Evolutionary conservation across 2,329 filamentous ascomycete species (phyloP), one percentile per base, ranked within the genome.

Genomic region (Aspergillus ibericus): DNA sequence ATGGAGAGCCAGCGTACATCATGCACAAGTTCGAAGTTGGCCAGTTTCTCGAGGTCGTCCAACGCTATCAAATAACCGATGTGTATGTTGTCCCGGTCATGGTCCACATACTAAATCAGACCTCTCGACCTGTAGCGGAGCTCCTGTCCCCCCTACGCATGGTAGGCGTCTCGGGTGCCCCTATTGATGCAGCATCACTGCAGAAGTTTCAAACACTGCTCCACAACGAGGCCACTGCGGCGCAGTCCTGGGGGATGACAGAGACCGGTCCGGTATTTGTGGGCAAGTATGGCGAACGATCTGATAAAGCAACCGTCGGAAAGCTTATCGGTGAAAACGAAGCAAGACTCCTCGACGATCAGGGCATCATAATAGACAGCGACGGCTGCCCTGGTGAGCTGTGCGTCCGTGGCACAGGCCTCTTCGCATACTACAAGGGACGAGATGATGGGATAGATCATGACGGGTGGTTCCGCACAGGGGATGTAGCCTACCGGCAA

Each of bases 201-300:
- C 60, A 66, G 15, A 61, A 65, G 55, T 64, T 78, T 56, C 69
- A 75, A 44, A 56, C 63, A 2, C 63, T 79, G 15, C 73, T 81
- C 38, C 61, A 71, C 13, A 56, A 53, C 3, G 65, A 72, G 12
- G 75, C 77, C 1, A 68, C 70, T 13, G 68, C 81, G 12, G 70
- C 69, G 9, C 77, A 79, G 48, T 73, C 79, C 27, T 83, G 77
- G 73, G 81, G 81, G 5, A 80, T 82, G 75, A 82, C 80, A 0
- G 81, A 83, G 69, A 72, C 59, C 67, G 80, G 80, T 63, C 71
- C 59, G 66, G 73, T 53, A 1, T 72, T 75, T 57, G 68, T 72
- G 35, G 67, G 67, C 52, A 57, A 53, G 27, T 68, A 65, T 63
- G 72, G 20, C 76, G 79, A 56, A 6, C 25, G 9, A 18, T 73